Conservation (phyloP, 768 basidiomycete species). For the Ramaria rubella region DNA sequence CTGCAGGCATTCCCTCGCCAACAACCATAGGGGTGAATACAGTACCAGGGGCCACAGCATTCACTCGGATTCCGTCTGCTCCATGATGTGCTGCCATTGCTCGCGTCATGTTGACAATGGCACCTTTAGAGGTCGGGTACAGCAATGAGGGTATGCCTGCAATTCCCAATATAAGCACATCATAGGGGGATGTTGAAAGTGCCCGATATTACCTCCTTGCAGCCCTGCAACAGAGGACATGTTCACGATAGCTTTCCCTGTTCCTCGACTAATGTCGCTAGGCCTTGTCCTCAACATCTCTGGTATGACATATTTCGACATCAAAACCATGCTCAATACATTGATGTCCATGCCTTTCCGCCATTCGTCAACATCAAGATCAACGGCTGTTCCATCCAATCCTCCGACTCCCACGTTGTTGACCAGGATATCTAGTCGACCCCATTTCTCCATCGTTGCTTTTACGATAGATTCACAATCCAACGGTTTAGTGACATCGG, state of each 20-base stretch:
- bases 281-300: conserved; percentile 41
- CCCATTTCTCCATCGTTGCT: conserved; percentile 39
- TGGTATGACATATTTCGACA: conserved; percentile 35
- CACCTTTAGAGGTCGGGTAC: conserved; percentile 56
- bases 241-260: conserved; percentile 52
- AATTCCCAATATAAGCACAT: conserved; percentile 8
- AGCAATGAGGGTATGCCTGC: conserved; percentile 25
- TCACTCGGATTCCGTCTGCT: conserved; percentile 52
- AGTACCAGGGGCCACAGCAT: conserved; percentile 31
- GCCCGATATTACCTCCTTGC: conserved; percentile 29
- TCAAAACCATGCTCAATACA: conserved; percentile 9
- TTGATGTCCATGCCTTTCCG: conserved; percentile 51
- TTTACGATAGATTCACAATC: conserved; percentile 36
- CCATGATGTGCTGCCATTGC: conserved; percentile 46
- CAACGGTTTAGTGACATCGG: not conserved
- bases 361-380: conserved; percentile 47
- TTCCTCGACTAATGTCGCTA: not conserved
- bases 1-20: not conserved
- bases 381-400: conserved; percentile 37
- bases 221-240: conserved; percentile 52
- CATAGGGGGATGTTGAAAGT: not conserved
- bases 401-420: conserved; percentile 48
- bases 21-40: conserved; percentile 7
- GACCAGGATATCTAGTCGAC: conserved; percentile 48
- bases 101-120: conserved; percentile 51